These are phyloP conservation scores for Nemania abortiva DNA, from an alignment of 2,329 filamentous ascomycete species.

Conservation along the genomic window DNA sequence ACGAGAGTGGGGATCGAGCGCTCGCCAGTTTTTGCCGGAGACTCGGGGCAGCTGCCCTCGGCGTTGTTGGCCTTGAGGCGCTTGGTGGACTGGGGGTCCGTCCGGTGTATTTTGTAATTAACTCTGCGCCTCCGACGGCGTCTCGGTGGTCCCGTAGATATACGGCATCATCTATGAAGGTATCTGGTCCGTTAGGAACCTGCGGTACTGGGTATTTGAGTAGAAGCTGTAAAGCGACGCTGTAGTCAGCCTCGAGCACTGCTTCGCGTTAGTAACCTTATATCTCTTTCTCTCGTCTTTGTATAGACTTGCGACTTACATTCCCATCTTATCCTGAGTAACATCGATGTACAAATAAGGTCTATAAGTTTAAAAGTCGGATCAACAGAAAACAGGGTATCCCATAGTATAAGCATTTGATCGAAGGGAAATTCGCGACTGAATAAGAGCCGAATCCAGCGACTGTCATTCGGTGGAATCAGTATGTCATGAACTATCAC, in stretches of 20 bases:
- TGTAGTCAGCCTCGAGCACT: slow-evolving; percentile 91
- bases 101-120: slow-evolving; percentile 79
- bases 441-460: slow-evolving; percentile 94
- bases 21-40: slow-evolving; percentile 59
- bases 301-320: slow-evolving; percentile 60
- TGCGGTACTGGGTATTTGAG: slow-evolving; percentile 83
- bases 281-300: slow-evolving; percentile 6
- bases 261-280: slow-evolving; percentile 43
- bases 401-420: slow-evolving; percentile 87
- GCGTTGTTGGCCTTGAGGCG: slow-evolving; percentile 51
- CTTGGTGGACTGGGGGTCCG: slow-evolving; percentile 57
- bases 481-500: slow-evolving; percentile 8
- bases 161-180: slow-evolving; percentile 87
- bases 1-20: slow-evolving; percentile 61
- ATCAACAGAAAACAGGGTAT: slow-evolving; percentile 89
- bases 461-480: slow-evolving; percentile 61
- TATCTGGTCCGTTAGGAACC: slow-evolving; percentile 74
- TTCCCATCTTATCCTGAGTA: slow-evolving; percentile 91
- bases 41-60: slow-evolving; percentile 52
- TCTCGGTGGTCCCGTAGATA: slow-evolving; percentile 76
- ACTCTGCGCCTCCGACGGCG: slow-evolving; percentile 69
- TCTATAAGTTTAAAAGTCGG: slow-evolving; percentile 84
- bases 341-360: slow-evolving; percentile 92
- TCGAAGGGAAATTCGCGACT: slow-evolving; percentile 93
- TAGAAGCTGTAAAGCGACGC: slow-evolving; percentile 82